Conservation (phyloP, 2,329 filamentous ascomycete genomes). For the Colletotrichum theobromicola region DNA sequence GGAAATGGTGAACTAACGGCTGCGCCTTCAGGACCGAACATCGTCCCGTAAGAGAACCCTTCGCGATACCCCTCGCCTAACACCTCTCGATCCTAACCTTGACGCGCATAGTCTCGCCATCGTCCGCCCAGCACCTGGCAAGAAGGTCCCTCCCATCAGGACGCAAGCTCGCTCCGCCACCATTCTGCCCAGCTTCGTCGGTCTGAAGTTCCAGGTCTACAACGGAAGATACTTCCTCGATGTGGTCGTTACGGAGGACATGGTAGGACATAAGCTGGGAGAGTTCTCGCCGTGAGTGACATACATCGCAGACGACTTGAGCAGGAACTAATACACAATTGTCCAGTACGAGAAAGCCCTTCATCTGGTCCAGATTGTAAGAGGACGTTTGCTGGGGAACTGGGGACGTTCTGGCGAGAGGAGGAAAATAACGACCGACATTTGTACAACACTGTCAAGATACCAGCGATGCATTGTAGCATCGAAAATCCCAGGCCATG, state of each 20-base stretch:
- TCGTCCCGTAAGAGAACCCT: constrained; percentile 53
- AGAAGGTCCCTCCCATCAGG: constrained; percentile 74
- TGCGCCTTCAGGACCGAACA: constrained; percentile 49
- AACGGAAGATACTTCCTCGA: constrained; percentile 90
- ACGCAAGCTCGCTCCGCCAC: constrained; percentile 89
- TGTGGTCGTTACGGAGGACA: constrained; percentile 86
- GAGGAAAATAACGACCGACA: not conserved
- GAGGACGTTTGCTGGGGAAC: not conserved
- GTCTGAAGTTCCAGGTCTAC: constrained; percentile 86
- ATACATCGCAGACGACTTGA: not conserved
- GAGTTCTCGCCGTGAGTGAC: constrained; percentile 84
- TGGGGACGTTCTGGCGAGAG: not conserved
- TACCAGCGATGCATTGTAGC: constrained; percentile 17
- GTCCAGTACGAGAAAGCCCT: constrained; percentile 61
- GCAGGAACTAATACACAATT: not conserved
- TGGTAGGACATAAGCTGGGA: constrained; percentile 94
- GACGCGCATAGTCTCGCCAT: constrained; percentile 62
- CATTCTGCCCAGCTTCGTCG: constrained; percentile 91
- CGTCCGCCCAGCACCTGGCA: constrained; percentile 61
- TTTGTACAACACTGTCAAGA: constrained; percentile 19
- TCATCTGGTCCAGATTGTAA: constrained; percentile 48
- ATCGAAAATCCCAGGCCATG: not conserved
- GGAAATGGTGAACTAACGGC: not conserved
- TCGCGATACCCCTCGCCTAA: constrained; percentile 14
- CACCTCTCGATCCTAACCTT: constrained; percentile 26